Evolutionary conservation across 1,284 basidiomycete genomes (phyloP).

Genomic region (Cerrena zonata): DNA sequence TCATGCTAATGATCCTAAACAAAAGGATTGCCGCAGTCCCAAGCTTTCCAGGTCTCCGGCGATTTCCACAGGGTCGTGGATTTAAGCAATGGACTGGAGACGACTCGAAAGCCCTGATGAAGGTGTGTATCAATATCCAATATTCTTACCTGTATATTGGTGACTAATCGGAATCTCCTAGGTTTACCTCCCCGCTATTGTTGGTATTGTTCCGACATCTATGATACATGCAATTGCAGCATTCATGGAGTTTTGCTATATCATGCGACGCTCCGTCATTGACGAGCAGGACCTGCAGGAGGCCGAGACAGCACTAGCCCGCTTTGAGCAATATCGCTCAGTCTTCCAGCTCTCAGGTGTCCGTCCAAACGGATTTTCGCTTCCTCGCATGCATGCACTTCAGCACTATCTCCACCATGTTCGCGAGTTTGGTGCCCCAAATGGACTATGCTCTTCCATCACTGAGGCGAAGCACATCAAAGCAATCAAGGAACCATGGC

Average conservation of each 20-base stretch:
- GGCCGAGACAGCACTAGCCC: slow-evolving; percentile 2
- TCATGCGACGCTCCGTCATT: slow-evolving; percentile 5
- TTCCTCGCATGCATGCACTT: slow-evolving; percentile 20
- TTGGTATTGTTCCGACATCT: slow-evolving; percentile 16
- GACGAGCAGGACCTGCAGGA: slow-evolving; percentile 2
- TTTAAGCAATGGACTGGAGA: slow-evolving; percentile 13
- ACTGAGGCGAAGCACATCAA: too few relatives aligned
- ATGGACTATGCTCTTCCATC: too few relatives aligned
- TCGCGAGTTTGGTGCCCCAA: slow-evolving; percentile 13
- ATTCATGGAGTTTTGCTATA: slow-evolving; percentile 18
- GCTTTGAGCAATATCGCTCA: background rate
- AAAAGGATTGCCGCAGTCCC: slow-evolving; percentile 10
- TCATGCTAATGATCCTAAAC: too few relatives aligned
- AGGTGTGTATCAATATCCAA: too few relatives aligned
- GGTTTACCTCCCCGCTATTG: slow-evolving; percentile 21
- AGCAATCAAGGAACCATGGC: too few relatives aligned
- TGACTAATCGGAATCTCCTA: too few relatives aligned
- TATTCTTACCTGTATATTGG: too few relatives aligned
- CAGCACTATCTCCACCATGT: slow-evolving; percentile 10
- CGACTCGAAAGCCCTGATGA: slow-evolving; percentile 12
- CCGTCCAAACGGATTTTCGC: slow-evolving; percentile 5
- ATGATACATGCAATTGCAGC: slow-evolving; percentile 18
- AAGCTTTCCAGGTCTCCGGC: too few relatives aligned
- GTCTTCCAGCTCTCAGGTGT: slow-evolving; percentile 2
- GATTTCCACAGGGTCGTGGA: too few relatives aligned